phyloP scores from a whole-genome alignment of 2,329 filamentous ascomycete genomes.

The Penicillium italicum region DNA sequence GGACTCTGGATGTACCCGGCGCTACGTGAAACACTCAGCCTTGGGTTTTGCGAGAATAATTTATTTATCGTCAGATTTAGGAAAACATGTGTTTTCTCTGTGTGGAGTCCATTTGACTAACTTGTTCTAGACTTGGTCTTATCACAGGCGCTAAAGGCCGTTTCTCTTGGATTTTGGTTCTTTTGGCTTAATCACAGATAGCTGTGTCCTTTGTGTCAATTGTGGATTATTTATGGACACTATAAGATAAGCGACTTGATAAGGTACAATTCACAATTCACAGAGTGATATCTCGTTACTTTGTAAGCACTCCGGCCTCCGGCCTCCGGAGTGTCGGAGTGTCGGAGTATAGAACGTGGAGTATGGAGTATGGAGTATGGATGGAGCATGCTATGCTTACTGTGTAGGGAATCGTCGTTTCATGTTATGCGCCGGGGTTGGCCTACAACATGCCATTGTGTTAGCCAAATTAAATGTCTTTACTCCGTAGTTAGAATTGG shows the following conservation, averaged over 20 bases:
- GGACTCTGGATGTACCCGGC: neutral
- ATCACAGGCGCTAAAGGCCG: neutral
- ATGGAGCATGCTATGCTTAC: neutral
- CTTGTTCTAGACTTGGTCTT: neutral
- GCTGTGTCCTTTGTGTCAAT: neutral
- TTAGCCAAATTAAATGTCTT: neutral
- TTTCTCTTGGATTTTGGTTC: neutral
- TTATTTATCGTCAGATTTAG: neutral
- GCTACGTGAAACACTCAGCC: constrained; percentile 4
- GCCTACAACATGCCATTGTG: neutral
- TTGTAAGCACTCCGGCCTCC: neutral
- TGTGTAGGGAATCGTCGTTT: neutral
- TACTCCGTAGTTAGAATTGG: neutral
- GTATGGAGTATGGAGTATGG: neutral
- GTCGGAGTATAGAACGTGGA: too few relatives aligned
- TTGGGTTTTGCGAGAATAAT: neutral
- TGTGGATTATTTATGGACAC: too few relatives aligned
- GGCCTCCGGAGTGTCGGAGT: neutral
- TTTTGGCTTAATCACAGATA: neutral
- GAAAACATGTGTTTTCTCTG: neutral
- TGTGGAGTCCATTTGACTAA: neutral
- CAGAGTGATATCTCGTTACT: neutral
- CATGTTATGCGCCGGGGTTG: neutral
- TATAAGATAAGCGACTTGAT: neutral
- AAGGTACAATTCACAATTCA: neutral